Evolutionary conservation across 768 basidiomycete species (phyloP), one percentile per base, ranked within the genome.

Genomic region (Phylloporus sp.): DNA sequence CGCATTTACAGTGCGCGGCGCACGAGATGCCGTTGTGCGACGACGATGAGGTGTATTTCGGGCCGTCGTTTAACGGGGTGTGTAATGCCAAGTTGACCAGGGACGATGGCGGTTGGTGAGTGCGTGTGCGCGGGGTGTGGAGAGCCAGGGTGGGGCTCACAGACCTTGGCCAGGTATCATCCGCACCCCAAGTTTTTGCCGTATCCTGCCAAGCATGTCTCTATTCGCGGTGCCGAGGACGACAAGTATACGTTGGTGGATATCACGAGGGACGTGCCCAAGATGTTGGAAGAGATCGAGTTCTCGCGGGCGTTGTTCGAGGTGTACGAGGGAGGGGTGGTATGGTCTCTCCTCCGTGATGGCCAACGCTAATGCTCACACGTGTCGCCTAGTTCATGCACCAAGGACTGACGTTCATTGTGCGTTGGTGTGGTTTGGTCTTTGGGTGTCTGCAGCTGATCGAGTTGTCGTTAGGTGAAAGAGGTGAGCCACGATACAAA

Each of bases 271-370:
- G 56, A 67, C 2, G 59, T 29, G 1, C 56, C 63, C 2, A 65
- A 48, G 49, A 71, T 88, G 26, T 58, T 95, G 9, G 91, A 95
- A 66, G 89, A 93, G 60, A 71, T 90, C 20, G 92, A 94, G 64
- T 64, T 84, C 33, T 90, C 86, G 18, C 72, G 91, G 24, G 89
- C 90, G 0, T 67, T 91, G 44, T 95, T 93, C 54, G 92, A 94
- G 64, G 69, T 88, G 9, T 95, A 93, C 57, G 90, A 93, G 67
- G 92, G 91, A 11, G 90, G 82, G 5, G 81, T 94, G 51, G 87
- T 88, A 63, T 17, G 53, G 73, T 70, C 26, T 34, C 45, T 56
- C 29, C 9, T 46, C 31, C 39, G 17, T 23, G 34, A 24, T 20
- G 11, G 13, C 5, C 21, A 15, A 24, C 24, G 15, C 32, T 14